A percentile compares a stretch with the other conserved stretches of the same genome.
Evolutionary conservation across 768 basidiomycete genomes (phyloP).

Genomic region (Psilocybe cubensis): DNA sequence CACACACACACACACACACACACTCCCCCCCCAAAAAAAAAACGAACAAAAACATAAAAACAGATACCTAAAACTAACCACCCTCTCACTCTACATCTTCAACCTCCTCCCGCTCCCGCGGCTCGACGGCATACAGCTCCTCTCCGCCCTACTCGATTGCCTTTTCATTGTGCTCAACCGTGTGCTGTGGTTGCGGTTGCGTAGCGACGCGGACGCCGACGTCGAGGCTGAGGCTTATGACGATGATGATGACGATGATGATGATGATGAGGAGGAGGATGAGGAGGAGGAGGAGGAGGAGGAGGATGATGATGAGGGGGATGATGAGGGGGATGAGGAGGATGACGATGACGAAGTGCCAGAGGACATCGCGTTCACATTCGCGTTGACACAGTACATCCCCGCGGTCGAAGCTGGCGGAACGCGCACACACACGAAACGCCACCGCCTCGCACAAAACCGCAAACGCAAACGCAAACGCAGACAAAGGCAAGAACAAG

Average conservation of each 20-base stretch:
- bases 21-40: no score
- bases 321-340: no score
- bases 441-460: not conserved
- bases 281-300: no score
- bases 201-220: no score
- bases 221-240: no score
- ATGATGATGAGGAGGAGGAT: no score
- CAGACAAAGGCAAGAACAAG: slow-evolving; percentile 5
- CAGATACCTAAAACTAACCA: slow-evolving; percentile 67
- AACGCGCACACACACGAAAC: no score
- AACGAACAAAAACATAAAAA: not conserved
- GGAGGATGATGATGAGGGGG: no score
- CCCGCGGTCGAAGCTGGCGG: slow-evolving; percentile 31
- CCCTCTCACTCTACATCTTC: slow-evolving; percentile 81
- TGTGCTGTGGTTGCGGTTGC: no score
- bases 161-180: not conserved
- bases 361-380: not conserved
- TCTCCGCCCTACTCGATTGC: slow-evolving; percentile 33
- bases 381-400: slow-evolving; percentile 29
- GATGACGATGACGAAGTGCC: no score
- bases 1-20: slow-evolving; percentile 24
- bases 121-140: slow-evolving; percentile 72
- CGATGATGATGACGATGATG: no score
- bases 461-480: slow-evolving; percentile 2
- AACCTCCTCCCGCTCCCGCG: slow-evolving; percentile 77